Conservation (phyloP, 192 early-diverging fungal genomes). For the Coemansia sp. region DNA sequence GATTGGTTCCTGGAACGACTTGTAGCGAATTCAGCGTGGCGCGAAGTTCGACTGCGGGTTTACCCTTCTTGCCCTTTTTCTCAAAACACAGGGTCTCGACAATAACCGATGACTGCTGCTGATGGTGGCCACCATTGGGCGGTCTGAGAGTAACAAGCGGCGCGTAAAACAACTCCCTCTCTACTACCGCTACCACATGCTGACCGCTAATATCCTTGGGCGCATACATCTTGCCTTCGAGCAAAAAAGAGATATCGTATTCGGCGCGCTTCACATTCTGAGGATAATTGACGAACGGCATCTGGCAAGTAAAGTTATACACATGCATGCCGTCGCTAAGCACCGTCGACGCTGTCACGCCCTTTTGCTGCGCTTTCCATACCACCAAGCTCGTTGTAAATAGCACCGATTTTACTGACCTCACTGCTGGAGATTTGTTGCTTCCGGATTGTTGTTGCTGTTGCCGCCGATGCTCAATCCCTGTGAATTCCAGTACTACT, state of each 20-base stretch:
- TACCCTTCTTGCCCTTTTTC: conserved; percentile 50
- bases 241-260: conserved; percentile 34
- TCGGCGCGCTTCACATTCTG: conserved; percentile 31
- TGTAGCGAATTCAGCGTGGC: conserved; percentile 22
- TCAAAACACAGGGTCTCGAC: conserved; percentile 51
- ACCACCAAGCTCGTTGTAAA: conserved; percentile 27
- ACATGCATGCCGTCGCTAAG: conserved; percentile 53
- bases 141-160: conserved; percentile 34
- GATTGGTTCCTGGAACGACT: conserved; percentile 35
- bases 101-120: conserved; percentile 3
- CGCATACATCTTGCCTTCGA: conserved; percentile 25
- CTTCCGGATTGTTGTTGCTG: no score
- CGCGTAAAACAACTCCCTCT: conserved; percentile 39
- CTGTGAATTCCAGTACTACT: conserved; percentile 39
- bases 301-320: conserved; percentile 51
- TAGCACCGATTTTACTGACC: conserved; percentile 13
- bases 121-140: conserved; percentile 20
- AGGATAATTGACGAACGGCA: conserved; percentile 54
- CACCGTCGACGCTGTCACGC: conserved; percentile 40
- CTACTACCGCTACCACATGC: conserved; percentile 16
- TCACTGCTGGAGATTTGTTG: background rate
- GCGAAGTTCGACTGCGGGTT: conserved; percentile 44
- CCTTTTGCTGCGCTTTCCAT: conserved; percentile 48
- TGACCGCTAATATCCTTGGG: conserved; percentile 34
- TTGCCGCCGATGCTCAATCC: conserved; percentile 26